Evolutionary conservation across 2,329 filamentous ascomycete species (phyloP).

Genomic region (Tolypocladium endophyticum): DNA sequence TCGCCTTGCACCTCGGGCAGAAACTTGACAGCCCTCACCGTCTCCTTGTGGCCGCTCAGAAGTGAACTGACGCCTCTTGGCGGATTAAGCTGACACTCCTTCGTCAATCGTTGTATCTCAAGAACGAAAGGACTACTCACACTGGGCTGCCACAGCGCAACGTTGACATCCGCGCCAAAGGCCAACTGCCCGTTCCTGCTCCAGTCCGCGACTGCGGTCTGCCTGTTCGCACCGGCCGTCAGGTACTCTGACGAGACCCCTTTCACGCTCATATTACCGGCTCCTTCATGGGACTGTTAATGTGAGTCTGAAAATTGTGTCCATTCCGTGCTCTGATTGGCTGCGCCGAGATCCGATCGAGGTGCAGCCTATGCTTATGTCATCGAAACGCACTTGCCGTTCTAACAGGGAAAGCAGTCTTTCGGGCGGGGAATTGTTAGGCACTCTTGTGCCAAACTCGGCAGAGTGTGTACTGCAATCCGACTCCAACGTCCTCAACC

Average conservation of each 20-base stretch:
- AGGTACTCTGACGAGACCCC: slow-evolving; percentile 40
- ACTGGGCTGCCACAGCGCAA: slow-evolving; percentile 77
- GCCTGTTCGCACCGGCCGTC: slow-evolving; percentile 78
- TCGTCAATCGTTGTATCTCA: not conserved
- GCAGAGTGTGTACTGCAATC: too few species aligned
- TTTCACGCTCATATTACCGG: slow-evolving; percentile 15
- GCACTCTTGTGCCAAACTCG: too few species aligned
- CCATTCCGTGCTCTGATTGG: slow-evolving; percentile 24
- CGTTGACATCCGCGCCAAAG: slow-evolving; percentile 79
- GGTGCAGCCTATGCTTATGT: slow-evolving; percentile 7
- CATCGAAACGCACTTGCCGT: not conserved
- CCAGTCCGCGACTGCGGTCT: slow-evolving; percentile 89
- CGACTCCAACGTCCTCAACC: not conserved
- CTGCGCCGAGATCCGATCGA: slow-evolving; percentile 10
- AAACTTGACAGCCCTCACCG: slow-evolving; percentile 78
- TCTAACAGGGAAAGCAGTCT: not conserved
- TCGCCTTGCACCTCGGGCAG: slow-evolving; percentile 40
- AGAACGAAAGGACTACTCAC: slow-evolving; percentile 37
- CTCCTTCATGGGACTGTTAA: slow-evolving; percentile 3
- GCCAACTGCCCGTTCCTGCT: slow-evolving; percentile 62
- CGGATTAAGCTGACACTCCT: slow-evolving; percentile 19
- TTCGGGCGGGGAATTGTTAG: not conserved
- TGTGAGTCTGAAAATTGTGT: slow-evolving; percentile 24
- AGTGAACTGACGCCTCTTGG: slow-evolving; percentile 53
- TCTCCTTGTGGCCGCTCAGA: slow-evolving; percentile 65